A percentile compares a stretch with the other conserved stretches of the same genome.
Evolutionary conservation across 1,284 basidiomycete species (phyloP).

Genomic region (Cutaneotrichosporon mucoides): DNA sequence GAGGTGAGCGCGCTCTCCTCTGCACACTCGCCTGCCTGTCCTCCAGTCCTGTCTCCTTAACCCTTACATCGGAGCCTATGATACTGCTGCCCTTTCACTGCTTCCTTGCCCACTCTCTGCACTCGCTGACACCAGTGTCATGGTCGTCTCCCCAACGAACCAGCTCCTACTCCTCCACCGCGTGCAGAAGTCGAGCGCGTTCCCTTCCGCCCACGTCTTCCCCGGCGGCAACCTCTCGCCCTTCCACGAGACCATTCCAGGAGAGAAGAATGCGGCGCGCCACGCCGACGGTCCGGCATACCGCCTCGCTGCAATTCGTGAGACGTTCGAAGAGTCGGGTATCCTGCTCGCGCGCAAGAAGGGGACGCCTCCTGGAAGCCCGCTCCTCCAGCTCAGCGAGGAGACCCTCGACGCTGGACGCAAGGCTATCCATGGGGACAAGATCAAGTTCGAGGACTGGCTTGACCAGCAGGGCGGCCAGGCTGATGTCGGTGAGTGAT

Average conservation of each 20-base stretch:
- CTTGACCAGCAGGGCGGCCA: constrained; percentile 10
- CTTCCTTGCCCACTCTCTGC: too few species aligned
- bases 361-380: not conserved
- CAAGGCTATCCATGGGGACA: constrained; percentile 13
- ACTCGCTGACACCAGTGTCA: not conserved
- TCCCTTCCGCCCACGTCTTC: constrained; percentile 53
- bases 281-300: constrained; percentile 15
- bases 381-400: constrained; percentile 8
- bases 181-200: constrained; percentile 50
- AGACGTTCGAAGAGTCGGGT: constrained; percentile 22
- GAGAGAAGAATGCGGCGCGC: not conserved
- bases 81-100: too few species aligned
- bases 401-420: constrained; percentile 7
- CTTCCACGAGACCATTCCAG: constrained; percentile 33
- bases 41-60: too few species aligned
- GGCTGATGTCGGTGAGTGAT: constrained; percentile 8
- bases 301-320: constrained; percentile 17
- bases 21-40: too few species aligned
- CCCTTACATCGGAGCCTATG: too few species aligned
- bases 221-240: constrained; percentile 48
- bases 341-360: constrained; percentile 16
- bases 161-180: constrained; percentile 42
- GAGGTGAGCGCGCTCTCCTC: not conserved
- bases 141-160: constrained; percentile 39
- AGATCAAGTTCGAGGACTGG: constrained; percentile 16